phyloP scores from a whole-genome alignment of 257 asterid species.

The Paraleonurus japonicus region DNA sequence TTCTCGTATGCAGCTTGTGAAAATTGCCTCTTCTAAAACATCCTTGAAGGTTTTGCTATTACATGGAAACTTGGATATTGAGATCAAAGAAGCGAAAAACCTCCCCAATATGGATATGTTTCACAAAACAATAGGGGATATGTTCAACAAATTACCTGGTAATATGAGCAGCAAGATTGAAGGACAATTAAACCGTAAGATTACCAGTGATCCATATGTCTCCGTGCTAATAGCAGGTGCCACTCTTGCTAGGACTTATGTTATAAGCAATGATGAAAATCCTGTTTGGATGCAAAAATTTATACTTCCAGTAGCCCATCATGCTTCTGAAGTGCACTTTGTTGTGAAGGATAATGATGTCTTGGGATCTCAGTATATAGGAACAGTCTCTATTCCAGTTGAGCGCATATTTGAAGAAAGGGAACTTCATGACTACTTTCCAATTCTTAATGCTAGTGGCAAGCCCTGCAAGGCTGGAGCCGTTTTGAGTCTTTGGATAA shows the following conservation, averaged over 20 bases:
- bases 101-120: constrained; percentile 99
- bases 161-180: constrained; percentile 73
- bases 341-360: constrained; percentile 88
- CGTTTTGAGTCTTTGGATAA: constrained; percentile 66
- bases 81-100: constrained; percentile 84
- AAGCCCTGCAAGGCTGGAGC: constrained; percentile 90
- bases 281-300: constrained; percentile 95
- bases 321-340: constrained; percentile 74
- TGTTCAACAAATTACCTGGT: constrained; percentile 77
- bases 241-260: constrained; percentile 80
- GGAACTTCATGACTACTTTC: constrained; percentile 65
- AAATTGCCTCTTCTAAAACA: constrained; percentile 46
- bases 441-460: constrained; percentile 69
- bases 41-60: constrained; percentile 71
- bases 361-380: constrained; percentile 92
- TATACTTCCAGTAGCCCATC: constrained; percentile 83
- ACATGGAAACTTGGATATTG: constrained; percentile 88
- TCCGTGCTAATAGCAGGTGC: constrained; percentile 64
- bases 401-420: constrained; percentile 78
- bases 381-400: constrained; percentile 76
- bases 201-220: constrained; percentile 95
- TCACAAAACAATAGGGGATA: constrained; percentile 84
- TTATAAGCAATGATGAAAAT: constrained; percentile 73
- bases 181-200: constrained; percentile 69
- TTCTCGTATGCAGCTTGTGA: constrained; percentile 62